These are phyloP conservation scores for Oxytropis ochrocephala DNA, from an alignment of 306 rosid species.

Conservation along the genomic window DNA sequence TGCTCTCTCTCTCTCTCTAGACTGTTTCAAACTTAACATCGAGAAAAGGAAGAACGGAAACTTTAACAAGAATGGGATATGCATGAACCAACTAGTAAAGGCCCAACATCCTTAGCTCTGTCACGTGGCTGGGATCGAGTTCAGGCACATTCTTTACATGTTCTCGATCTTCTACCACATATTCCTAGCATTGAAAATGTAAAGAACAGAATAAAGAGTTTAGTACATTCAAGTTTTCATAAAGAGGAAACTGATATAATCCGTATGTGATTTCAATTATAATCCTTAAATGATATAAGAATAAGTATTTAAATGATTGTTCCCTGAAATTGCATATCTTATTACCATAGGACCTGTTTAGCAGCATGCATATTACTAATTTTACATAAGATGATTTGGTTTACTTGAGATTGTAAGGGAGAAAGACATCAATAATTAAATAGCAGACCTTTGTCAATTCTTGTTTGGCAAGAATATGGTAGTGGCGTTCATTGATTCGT, in stretches of 20 bases:
- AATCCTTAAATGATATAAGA: background rate
- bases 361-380: constrained; percentile 9
- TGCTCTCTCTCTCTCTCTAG: background rate
- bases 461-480: constrained; percentile 97
- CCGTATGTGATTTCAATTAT: background rate
- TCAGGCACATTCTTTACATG: constrained; percentile 55
- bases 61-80: background rate
- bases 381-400: background rate
- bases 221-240: background rate
- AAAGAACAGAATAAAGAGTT: constrained; percentile 6
- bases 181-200: constrained; percentile 51
- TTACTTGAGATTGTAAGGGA: background rate
- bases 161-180: constrained; percentile 72
- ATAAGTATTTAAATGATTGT: background rate
- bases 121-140: constrained; percentile 84
- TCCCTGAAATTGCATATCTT: constrained; percentile 16
- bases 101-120: constrained; percentile 93
- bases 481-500: constrained; percentile 94
- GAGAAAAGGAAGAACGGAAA: background rate
- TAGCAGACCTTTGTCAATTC: constrained; percentile 81
- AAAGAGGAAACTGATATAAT: constrained; percentile 1
- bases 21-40: constrained; percentile 2
- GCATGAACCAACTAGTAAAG: constrained; percentile 57
- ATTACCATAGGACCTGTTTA: constrained; percentile 7
- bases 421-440: constrained; percentile 5